Conservation (phyloP, 495 filamentous ascomycete genomes). For the Diplogelasinospora grovesii region DNA sequence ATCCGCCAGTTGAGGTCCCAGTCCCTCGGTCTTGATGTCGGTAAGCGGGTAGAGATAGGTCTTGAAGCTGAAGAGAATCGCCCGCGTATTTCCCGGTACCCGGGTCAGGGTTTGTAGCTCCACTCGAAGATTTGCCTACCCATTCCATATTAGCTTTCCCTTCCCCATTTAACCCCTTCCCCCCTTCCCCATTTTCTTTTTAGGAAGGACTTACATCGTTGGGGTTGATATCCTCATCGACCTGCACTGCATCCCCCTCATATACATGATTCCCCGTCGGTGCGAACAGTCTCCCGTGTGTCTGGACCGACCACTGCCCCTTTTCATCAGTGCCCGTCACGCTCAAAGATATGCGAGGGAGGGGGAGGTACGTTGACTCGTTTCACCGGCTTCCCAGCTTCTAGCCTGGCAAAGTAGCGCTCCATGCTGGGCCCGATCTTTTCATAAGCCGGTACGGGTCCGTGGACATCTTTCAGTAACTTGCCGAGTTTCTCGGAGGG, state of each 20-base stretch:
- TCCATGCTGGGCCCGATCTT: slow-evolving; percentile 75
- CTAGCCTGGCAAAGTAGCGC: slow-evolving; percentile 57
- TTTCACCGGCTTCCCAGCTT: slow-evolving; percentile 48
- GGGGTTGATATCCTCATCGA: slow-evolving; percentile 45
- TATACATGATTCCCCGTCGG: slow-evolving; percentile 46
- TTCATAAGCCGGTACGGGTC: slow-evolving; percentile 62
- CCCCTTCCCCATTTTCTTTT: too few species aligned
- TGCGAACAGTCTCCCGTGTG: slow-evolving; percentile 48
- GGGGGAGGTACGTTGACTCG: slow-evolving; percentile 44
- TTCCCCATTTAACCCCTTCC: too few species aligned
- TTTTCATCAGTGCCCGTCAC: not conserved
- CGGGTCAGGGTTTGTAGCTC: slow-evolving; percentile 76
- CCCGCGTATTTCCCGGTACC: slow-evolving; percentile 55
- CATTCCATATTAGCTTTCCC: too few species aligned
- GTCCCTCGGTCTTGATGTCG: slow-evolving; percentile 63
- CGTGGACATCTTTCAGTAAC: slow-evolving; percentile 60
- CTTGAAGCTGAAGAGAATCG: slow-evolving; percentile 72
- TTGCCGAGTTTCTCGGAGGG: slow-evolving; percentile 57
- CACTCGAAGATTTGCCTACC: slow-evolving; percentile 52
- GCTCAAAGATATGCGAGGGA: not conserved
- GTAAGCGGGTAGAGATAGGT: slow-evolving; percentile 67
- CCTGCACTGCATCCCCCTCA: slow-evolving; percentile 33
- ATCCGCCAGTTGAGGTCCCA: slow-evolving; percentile 55
- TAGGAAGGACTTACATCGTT: too few species aligned
- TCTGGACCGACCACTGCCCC: slow-evolving; percentile 64